A percentile compares a stretch with the other conserved stretches of the same genome.
phyloP scores from a whole-genome alignment of 2,329 filamentous ascomycete species.

The Aureobasidium sp. region DNA sequence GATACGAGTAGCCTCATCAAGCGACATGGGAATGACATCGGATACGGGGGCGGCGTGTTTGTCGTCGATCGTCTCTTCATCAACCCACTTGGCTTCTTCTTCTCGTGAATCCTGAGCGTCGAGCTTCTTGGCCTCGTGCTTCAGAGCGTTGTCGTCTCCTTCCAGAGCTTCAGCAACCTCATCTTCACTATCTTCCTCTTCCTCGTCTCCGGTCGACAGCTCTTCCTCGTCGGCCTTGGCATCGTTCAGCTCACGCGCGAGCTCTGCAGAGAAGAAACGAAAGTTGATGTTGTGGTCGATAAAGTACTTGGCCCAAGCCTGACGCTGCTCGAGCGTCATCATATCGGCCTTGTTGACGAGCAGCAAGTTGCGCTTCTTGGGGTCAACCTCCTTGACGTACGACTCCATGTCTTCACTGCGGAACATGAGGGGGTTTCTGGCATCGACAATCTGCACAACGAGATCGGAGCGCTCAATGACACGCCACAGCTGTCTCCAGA shows the following conservation, averaged over 20 bases:
- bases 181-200: constrained; percentile 43
- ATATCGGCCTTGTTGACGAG: constrained; percentile 99
- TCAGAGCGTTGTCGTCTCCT: constrained; percentile 44
- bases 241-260: constrained; percentile 87
- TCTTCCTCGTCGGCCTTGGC: constrained; percentile 52
- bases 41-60: constrained; percentile 24
- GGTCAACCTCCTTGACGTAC: constrained; percentile 89
- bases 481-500: constrained; percentile 96
- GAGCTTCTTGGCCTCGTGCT: constrained; percentile 39
- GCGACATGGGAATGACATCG: constrained; percentile 31
- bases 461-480: constrained; percentile 95
- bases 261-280: constrained; percentile 89
- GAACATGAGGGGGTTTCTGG: constrained; percentile 88
- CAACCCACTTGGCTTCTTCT: constrained; percentile 34
- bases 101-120: constrained; percentile 38
- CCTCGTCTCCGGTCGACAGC: constrained; percentile 37
- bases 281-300: constrained; percentile 75
- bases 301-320: constrained; percentile 81
- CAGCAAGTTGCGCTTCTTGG: constrained; percentile 81
- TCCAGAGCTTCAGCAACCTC: constrained; percentile 36
- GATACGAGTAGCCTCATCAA: constrained; percentile 57
- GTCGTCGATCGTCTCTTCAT: constrained; percentile 33
- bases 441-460: constrained; percentile 96
- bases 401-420: constrained; percentile 85
- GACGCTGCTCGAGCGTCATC: constrained; percentile 83